Evolutionary conservation across 2,329 filamentous ascomycete genomes (phyloP).

Genomic region (Diaporthe batatas): DNA sequence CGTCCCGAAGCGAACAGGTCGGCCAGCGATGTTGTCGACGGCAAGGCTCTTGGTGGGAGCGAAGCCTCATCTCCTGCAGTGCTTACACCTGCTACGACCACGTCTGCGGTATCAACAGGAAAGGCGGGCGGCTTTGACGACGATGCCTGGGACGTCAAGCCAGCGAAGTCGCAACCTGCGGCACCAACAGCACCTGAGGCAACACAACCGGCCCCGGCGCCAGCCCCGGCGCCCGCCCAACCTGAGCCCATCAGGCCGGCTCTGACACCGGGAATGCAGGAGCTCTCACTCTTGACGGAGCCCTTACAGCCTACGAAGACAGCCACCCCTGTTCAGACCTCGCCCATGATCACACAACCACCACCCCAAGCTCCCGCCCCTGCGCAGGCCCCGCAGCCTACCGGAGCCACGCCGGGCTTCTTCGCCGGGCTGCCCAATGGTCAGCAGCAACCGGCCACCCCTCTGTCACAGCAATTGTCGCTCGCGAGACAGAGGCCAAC

Average conservation of each 20-base stretch:
- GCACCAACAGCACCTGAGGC: slow-evolving; percentile 49
- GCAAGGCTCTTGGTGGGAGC: slow-evolving; percentile 81
- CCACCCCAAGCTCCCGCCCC: slow-evolving; percentile 48
- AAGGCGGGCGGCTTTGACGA: slow-evolving; percentile 82
- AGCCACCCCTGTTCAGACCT: slow-evolving; percentile 50
- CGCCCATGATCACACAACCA: slow-evolving; percentile 52
- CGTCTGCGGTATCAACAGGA: slow-evolving; percentile 43
- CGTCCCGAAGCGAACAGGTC: slow-evolving; percentile 89
- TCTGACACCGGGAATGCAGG: slow-evolving; percentile 76
- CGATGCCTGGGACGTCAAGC: slow-evolving; percentile 97
- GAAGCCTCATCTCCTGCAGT: slow-evolving; percentile 53
- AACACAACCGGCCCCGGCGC: slow-evolving; percentile 52
- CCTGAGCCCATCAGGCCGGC: slow-evolving; percentile 59
- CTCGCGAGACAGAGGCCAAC: slow-evolving; percentile 77
- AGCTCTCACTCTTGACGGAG: slow-evolving; percentile 66
- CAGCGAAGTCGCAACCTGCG: slow-evolving; percentile 68
- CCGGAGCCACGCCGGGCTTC: slow-evolving; percentile 70
- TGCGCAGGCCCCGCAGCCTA: slow-evolving; percentile 58
- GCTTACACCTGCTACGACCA: slow-evolving; percentile 42
- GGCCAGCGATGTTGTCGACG: slow-evolving; percentile 86
- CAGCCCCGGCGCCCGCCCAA: slow-evolving; percentile 53
- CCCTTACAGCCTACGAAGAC: slow-evolving; percentile 66
- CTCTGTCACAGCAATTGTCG: slow-evolving; percentile 58
- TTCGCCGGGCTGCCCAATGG: slow-evolving; percentile 59
- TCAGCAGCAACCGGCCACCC: slow-evolving; percentile 57